A percentile compares a stretch with the other conserved stretches of the same genome.
These are phyloP conservation scores for Ambrosiella beaveri DNA, from an alignment of 2,329 filamentous ascomycete species.

Conservation along the genomic window DNA sequence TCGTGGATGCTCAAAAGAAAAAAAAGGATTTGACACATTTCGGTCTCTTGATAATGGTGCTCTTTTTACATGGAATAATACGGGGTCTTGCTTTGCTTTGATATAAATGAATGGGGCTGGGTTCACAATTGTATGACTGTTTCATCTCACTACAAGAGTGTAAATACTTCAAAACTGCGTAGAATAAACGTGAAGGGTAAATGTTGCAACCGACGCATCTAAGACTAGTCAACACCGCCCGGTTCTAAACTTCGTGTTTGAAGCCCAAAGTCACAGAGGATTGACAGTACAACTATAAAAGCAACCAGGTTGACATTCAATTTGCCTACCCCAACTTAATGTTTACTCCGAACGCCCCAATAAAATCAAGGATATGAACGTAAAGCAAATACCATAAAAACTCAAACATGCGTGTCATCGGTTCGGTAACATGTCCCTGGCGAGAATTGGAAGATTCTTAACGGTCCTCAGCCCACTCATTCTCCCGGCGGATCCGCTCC, in stretches of 20 bases:
- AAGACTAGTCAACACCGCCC: too few species aligned
- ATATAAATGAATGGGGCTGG: not conserved
- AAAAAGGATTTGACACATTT: slow-evolving; percentile 1
- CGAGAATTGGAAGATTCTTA: slow-evolving; percentile 23
- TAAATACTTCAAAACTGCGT: too few species aligned
- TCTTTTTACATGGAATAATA: slow-evolving; percentile 8
- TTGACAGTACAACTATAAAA: too few species aligned
- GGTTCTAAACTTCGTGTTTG: too few species aligned
- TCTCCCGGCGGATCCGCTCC: slow-evolving; percentile 86
- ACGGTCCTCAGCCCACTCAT: slow-evolving; percentile 79
- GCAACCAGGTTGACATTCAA: not conserved
- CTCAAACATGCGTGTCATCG: not conserved
- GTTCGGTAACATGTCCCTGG: too few species aligned
- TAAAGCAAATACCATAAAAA: not conserved
- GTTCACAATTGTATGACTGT: not conserved
- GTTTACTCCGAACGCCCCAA: slow-evolving; percentile 1
- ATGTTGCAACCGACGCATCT: too few species aligned
- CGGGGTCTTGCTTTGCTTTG: slow-evolving; percentile 8
- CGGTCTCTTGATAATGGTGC: slow-evolving; percentile 2
- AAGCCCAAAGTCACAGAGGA: too few species aligned
- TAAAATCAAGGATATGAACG: not conserved
- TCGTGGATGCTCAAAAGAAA: slow-evolving; percentile 4
- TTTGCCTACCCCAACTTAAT: not conserved
- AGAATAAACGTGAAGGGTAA: too few species aligned
- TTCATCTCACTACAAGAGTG: too few species aligned